phyloP scores from a whole-genome alignment of 352 stramenopile genomes.

The Phytopythium delawarense region DNA sequence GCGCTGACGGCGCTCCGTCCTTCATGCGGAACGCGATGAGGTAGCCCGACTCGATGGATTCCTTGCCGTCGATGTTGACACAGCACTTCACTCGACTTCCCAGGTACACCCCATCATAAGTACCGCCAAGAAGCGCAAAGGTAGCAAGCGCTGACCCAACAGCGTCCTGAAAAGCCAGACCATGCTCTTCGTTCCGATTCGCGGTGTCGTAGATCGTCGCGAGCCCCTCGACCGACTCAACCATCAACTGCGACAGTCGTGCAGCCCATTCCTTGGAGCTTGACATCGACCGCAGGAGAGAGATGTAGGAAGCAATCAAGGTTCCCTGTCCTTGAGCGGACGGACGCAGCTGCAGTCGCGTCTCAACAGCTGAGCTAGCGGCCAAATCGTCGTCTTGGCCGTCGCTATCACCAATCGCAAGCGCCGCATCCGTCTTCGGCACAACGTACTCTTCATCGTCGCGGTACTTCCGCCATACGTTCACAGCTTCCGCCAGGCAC shows the following conservation, averaged over 20 bases:
- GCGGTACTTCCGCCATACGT: slow-evolving; percentile 39
- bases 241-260: slow-evolving; percentile 23
- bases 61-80: slow-evolving; percentile 71
- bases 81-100: slow-evolving; percentile 64
- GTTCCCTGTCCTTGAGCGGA: slow-evolving; percentile 41
- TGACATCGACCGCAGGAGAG: slow-evolving; percentile 34
- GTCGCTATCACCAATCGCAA: not conserved
- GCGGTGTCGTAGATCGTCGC: not conserved
- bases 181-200: not conserved
- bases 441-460: slow-evolving; percentile 8
- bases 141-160: slow-evolving; percentile 31
- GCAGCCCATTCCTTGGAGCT: slow-evolving; percentile 28
- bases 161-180: not conserved
- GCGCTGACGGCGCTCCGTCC: slow-evolving; percentile 31
- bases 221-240: slow-evolving; percentile 10
- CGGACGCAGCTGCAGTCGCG: slow-evolving; percentile 32
- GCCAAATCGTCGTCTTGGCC: not conserved
- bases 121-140: slow-evolving; percentile 53
- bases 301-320: slow-evolving; percentile 41
- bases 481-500: slow-evolving; percentile 22
- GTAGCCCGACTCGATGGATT: slow-evolving; percentile 67
- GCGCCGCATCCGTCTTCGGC: not conserved
- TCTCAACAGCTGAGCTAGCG: not conserved
- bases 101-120: slow-evolving; percentile 39
- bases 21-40: slow-evolving; percentile 48